Base-by-base conservation (phyloP, 169 alveolate genomes). In the Plasmodium gaboni region DNA sequence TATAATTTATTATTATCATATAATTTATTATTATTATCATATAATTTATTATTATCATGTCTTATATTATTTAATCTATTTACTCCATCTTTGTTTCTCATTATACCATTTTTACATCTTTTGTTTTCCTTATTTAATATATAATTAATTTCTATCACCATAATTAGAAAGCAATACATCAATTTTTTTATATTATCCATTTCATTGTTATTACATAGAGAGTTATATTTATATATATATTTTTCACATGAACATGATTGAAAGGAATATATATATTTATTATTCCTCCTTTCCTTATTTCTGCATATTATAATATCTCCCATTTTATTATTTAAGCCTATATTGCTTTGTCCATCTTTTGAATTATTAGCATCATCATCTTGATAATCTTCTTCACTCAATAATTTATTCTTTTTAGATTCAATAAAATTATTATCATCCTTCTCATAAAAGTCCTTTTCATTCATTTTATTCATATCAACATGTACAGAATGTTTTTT, bases 101-200 rank as follows among this genome's bases (percentile, higher is more conserved):
- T 44, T 1, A 13, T 1, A 0, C 1, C 26, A 48, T 24, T 59
- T 42, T 50, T 22, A 24, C 26, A 13, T 6, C 55, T 65, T 22
- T 26, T 71, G 17, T 69, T 42, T 5, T 32, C 60, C 6, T 7
- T 72, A 10, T 44, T 38, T 15, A 38, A 38, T 38, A 38, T 38
- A 38, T 68, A 24, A 24, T 68, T 83, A 68, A 83, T 83, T 83
- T 83, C 91, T 2, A 83, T 44, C 24, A 83, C 26, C 91, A 83
- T 55, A 15, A 68, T 22, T 83, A 83, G 57, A 63, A 83, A 83
- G n/a, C 91, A 83, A 24, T 51, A 83, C 91, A 83, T 83, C 50
- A 83, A 38, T 22, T 83, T 83, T 59, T 24, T 83, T 19, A 83
- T 53, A 50, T 68, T 68, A 8, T 51, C 50, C n/a, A 1, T 57